Base-by-base conservation (phyloP, 805 yeast genomes). In the Komagataella phaffii region DNA sequence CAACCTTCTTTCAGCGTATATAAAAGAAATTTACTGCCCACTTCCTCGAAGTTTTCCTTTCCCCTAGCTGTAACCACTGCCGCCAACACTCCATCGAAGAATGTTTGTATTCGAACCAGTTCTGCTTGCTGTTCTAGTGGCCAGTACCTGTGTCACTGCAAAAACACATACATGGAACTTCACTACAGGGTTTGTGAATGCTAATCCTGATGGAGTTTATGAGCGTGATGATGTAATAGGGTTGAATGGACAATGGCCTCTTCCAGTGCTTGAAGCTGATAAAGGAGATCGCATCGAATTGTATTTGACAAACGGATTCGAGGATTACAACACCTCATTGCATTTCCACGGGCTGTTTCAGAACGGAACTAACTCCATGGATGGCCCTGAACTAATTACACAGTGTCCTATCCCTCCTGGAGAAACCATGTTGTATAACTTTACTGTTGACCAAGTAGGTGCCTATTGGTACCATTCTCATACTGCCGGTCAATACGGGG, bases 401-500 rank as follows among this genome's bases (percentile, higher is more conserved):
- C 97, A 91, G 69, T 93, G 98, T 75, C 95, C 96, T 24, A 83
- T 88, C 57, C 81, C 86, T n/a, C 85, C 95, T 5, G 85, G 85
- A 51, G 77, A 78, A 54, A 76, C 85, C 17, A 73, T 79, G 68
- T 67, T 83, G 56, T 93, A 93, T 74, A 89, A 91, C 73, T 93
- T 93, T 68, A 85, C 96, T 24, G 88, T 89, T 54, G 73, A 73
- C 58, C 96, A 93, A 69, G 80, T 74, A 53, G 99, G 99, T 61
- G 78, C 96, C 17, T 93, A 74, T 75, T 93, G 99, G 99, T 93
- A 91, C 74, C 99, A 93, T 68, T 88, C 98, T 30, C 99, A 93
- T 70, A 80, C 90, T 43, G 68, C 75, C 19, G 91, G 90, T 59
- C 95, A 90, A 68, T 89, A 89, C 61, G 90, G 93, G 66, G 98